Base-by-base conservation (phyloP, 371 early-diverging fungal species). In the Rhizopus microsporus region DNA sequence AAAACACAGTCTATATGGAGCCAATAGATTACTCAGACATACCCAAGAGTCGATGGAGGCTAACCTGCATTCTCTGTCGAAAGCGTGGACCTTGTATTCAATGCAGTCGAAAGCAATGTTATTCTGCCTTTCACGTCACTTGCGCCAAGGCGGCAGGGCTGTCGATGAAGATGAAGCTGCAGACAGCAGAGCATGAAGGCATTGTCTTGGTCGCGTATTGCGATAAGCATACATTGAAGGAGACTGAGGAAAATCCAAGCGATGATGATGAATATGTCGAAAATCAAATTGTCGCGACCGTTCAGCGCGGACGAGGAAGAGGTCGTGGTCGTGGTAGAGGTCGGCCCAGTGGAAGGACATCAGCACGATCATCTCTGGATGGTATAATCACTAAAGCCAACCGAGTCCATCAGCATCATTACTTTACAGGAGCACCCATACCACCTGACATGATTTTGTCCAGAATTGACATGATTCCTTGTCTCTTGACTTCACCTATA, bases 1-100 rank as follows among this genome's bases (percentile, higher is more conserved):
- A 89, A 39, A 98, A 98, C 70, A 66, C 86, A 1, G 93, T 92
- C 3, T 93, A 94, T 68, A 95, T 98, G 95, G 99, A 99, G 65
- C 99, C 99, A 0, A 92, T 99, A 56, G 98, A 96, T 67, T 82
- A 85, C 56, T 79, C 95, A 16, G 91, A 92, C 29, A 83, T 97
- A 29, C 97, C 96, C 5, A 87, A 88, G 37, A 88, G 90, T 49
- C 86, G 98, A 16, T 97, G 94, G 95, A 87, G 80, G 52, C 75
- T 97, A 62, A 72, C 78, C 9, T 99, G 99, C 69, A 88, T 83
- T 50, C 80, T 97, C 29, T 99, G 99, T 70, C 85, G 88, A 49
- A 70, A 83, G 23, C 76, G 80, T 52, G 99, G 99, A 5, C 97
- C 96, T 0, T 93, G 93, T 54, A 96, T 97, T 62, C 98, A 97